Evolutionary conservation across 2,329 filamentous ascomycete species (phyloP).

Genomic region (Zymoseptoria ardabiliae): DNA sequence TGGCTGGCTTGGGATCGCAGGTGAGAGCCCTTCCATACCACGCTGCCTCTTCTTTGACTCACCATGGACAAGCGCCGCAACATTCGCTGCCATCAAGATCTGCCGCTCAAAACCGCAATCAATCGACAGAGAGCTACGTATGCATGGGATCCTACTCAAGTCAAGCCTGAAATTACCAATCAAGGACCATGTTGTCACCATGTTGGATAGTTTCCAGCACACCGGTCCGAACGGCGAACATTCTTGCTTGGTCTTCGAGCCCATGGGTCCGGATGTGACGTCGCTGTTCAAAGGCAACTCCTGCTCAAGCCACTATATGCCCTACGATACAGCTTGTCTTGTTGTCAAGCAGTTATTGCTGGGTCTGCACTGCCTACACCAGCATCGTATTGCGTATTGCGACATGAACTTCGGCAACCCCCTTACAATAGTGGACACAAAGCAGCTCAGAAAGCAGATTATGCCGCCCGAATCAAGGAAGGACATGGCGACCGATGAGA

Average conservation of each 20-base stretch:
- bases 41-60: background rate
- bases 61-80: background rate
- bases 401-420: constrained; percentile 3
- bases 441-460: too few relatives aligned
- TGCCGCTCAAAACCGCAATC: background rate
- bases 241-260: constrained; percentile 1
- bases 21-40: background rate
- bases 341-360: constrained; percentile 3
- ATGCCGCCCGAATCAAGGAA: background rate
- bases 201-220: constrained; percentile 2
- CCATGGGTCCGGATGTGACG: background rate
- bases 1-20: constrained; percentile 2
- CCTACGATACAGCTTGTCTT: background rate
- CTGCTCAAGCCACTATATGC: background rate
- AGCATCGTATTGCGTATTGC: background rate
- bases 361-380: constrained; percentile 2
- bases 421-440: background rate
- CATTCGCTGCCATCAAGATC: constrained; percentile 3
- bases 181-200: background rate
- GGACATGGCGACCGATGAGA: too few relatives aligned
- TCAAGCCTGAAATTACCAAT: background rate
- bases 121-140: background rate
- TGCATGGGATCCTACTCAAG: background rate
- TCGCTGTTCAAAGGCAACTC: background rate
- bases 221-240: constrained; percentile 6